Conservation (phyloP, 306 rosid species). For the Ormosia semicastrata region DNA sequence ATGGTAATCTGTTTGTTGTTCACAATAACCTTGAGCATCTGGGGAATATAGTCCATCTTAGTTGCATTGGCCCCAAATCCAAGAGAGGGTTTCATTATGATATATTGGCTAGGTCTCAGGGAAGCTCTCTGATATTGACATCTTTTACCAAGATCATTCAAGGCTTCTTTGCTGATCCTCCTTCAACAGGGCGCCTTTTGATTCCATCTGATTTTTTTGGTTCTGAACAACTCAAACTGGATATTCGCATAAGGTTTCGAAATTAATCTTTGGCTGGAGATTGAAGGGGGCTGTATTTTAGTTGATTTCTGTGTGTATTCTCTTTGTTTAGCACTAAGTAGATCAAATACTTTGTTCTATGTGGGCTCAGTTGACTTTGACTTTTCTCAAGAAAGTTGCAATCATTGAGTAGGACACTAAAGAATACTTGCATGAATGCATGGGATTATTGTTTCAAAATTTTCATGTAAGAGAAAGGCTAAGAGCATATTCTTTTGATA, state of each 20-base stretch:
- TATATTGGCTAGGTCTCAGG: conserved; percentile 39
- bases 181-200: conserved; percentile 39
- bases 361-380: neutral
- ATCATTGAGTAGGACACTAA: neutral
- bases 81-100: conserved; percentile 41
- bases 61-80: conserved; percentile 51
- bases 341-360: neutral
- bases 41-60: conserved; percentile 49
- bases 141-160: conserved; percentile 44
- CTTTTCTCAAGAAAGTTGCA: neutral
- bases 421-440: neutral
- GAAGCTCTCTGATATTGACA: conserved; percentile 37
- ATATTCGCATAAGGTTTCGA: conserved; percentile 46
- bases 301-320: conserved; percentile 4
- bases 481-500: no score
- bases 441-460: neutral
- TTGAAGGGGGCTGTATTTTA: neutral
- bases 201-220: conserved; percentile 43
- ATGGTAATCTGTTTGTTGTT: conserved; percentile 49
- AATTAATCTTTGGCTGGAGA: neutral
- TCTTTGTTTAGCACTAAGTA: neutral
- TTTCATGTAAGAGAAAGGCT: neutral
- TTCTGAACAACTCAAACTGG: conserved; percentile 36
- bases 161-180: conserved; percentile 8
- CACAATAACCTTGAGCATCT: conserved; percentile 24